Percentiles rank a stretch among this genome's conserved stretches.
Conservation (phyloP, 2,329 filamentous ascomycete genomes). For the Trichoderma sp. region DNA sequence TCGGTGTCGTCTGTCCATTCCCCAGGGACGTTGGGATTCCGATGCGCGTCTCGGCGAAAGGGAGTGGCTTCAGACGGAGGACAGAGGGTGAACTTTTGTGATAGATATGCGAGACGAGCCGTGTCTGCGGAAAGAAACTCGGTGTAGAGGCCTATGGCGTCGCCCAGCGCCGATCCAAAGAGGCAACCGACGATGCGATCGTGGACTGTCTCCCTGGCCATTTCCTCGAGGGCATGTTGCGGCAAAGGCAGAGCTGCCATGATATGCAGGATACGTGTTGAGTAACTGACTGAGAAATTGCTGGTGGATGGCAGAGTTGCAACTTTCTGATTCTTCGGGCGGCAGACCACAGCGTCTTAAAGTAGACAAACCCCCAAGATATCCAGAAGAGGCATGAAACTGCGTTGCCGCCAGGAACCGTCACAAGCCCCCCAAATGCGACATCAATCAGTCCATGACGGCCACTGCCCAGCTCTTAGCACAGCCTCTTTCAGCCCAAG, state of each 20-base stretch:
- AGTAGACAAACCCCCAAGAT: neutral
- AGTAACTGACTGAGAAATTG: neutral
- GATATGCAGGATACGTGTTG: neutral
- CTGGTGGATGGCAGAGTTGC: neutral
- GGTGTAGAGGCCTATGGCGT: conserved; percentile 59
- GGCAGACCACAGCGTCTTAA: neutral
- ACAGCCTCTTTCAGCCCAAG: conserved; percentile 21
- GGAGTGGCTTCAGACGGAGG: conserved; percentile 45
- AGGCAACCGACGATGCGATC: conserved; percentile 51
- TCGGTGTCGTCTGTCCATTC: conserved; percentile 62
- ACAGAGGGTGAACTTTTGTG: conserved; percentile 46
- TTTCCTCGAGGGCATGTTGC: conserved; percentile 28
- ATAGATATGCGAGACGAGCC: conserved; percentile 44
- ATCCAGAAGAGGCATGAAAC: neutral
- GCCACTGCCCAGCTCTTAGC: neutral
- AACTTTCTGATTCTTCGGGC: neutral
- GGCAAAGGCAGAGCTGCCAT: conserved; percentile 28
- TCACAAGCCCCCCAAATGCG: neutral
- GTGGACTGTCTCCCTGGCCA: conserved; percentile 36
- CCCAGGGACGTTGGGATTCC: conserved; percentile 46
- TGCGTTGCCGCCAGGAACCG: neutral
- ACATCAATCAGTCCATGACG: neutral
- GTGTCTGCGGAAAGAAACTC: conserved; percentile 51
- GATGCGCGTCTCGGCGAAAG: conserved; percentile 50
- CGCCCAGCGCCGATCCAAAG: conserved; percentile 56